Base-by-base conservation (phyloP, 768 basidiomycete species). In the Tricholoma flavovirens region DNA sequence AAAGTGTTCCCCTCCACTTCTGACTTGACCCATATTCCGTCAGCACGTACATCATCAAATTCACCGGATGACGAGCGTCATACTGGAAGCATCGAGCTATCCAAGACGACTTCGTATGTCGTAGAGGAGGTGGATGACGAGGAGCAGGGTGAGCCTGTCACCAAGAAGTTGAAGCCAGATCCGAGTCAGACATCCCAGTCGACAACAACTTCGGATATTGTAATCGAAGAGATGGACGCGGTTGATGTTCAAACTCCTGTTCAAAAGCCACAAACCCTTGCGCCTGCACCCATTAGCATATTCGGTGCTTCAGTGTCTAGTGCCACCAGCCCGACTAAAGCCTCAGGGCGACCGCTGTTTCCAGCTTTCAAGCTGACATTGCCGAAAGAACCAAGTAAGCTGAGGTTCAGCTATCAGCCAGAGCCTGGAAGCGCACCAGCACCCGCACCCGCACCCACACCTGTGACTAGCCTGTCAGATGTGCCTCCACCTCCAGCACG, bases 321-420 rank as follows among this genome's bases (percentile, higher is more conserved):
- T 24, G 22, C 46, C 51, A 54, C 63, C 54, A 63, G 59, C 53
- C 65, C 66, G 17, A 59, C 45, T 48, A 60, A 51, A 50, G 55
- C 29, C 56, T 59, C 50, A 49, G 67, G 59, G 51, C 62, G 61
- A 51, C 55, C 61, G 22, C 53, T 61, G 7, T 68, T 74, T 49
- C 54, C 60, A 17, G 68, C 67, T n/a, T 64, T 69, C 40, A 87
- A 84, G 65, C 70, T 79, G 2, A 81, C 75, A 24, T 70, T 78
- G 8, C 89, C 89, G 1, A 88, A 84, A 64, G 86, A 88, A 54
- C 88, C 89, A 2, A 90, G 89, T 56, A 90, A 90, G 64, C 75
- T 91, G 55, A 81, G 89, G 24, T 86, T 78, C 62, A 88, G 87
- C 61, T 82, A 86, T 67, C 81, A 83, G 48, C 78, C 81, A 2